A percentile compares a stretch with the other conserved stretches of the same genome.
Conservation (phyloP, 805 yeast species). For the Metschnikowia cubensis region DNA sequence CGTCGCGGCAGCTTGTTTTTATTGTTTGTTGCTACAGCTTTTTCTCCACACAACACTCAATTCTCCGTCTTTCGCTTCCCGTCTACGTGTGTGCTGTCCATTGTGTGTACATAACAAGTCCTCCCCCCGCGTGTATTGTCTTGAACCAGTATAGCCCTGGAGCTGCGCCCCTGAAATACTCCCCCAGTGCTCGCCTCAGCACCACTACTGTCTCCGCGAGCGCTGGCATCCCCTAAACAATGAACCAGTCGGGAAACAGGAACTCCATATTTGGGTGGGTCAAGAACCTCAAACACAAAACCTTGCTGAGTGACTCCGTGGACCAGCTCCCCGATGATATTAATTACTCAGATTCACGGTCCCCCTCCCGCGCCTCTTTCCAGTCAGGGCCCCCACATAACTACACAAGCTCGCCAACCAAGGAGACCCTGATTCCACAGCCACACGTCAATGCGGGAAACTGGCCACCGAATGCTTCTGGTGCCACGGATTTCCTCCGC, state of each 20-base stretch:
- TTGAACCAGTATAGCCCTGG: neutral
- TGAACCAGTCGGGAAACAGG: conserved; percentile 41
- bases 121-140: neutral
- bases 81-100: neutral
- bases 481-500: conserved; percentile 30
- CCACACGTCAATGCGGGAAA: conserved; percentile 1
- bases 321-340: conserved; percentile 28
- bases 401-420: conserved; percentile 12
- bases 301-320: conserved; percentile 36
- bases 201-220: conserved; percentile 4
- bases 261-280: conserved; percentile 44
- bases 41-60: conserved; percentile 4
- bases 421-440: conserved; percentile 8
- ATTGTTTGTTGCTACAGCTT: conserved; percentile 6
- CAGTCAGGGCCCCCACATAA: conserved; percentile 13
- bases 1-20: conserved; percentile 3
- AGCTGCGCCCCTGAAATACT: conserved; percentile 1
- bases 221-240: conserved; percentile 9
- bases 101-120: neutral
- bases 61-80: conserved; percentile 2
- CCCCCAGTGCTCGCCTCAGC: conserved; percentile 4
- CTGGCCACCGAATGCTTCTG: conserved; percentile 3
- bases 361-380: conserved; percentile 16
- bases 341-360: conserved; percentile 19
- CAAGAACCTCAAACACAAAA: conserved; percentile 37